Evolutionary conservation across 1,284 basidiomycete genomes (phyloP), one percentile per base, ranked within the genome.

Genomic region (Sporisorium graminicola): DNA sequence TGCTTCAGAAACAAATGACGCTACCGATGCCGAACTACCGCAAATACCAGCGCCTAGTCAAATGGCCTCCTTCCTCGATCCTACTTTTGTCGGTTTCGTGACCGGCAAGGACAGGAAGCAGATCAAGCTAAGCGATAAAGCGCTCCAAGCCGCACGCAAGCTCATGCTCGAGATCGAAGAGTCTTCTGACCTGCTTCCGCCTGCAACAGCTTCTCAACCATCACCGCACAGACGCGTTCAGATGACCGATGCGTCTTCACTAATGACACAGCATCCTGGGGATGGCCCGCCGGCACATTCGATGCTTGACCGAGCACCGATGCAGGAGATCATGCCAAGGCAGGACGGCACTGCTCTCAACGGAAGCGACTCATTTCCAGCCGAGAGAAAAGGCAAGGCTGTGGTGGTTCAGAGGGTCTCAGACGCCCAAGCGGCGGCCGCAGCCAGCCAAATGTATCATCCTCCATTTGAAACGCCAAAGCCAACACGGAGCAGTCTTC

Each of bases 1-100:
- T 16, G 24, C 13, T 16, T 33, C 27, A 3, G 50, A 31, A 9
- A 7, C 22, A 16, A 51, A 66, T 4, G 57, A 66, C n/a, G 4
- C 9, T 2, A 29, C 33, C 13, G 12, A 16, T 14, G n/a, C 43
- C 8, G 56, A 50, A 44, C 47, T 53, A 5, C 20, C 26, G 4
- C 24, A 43, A 44, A 7, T 47, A 18, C 69, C 65, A 10, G 35
- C 57, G 29, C 37, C 53, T 0, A 68, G 60, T 40, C 73, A 67
- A 29, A 62, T 58, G 55, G 27, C 49, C 5, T 75, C 73, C 16
- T 75, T 70, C 64, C 60, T 75, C 22, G 57, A 66, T 18, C 57
- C 67, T 7, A 18, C 51, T 13, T 77, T 78, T 43, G 59, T 29
- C 20, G 77, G 77, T 8, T 78, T 78, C 50, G 46, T 65, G 37